Base-by-base conservation (phyloP, 768 basidiomycete species). In the Xerocomus brunneocitrinus region DNA sequence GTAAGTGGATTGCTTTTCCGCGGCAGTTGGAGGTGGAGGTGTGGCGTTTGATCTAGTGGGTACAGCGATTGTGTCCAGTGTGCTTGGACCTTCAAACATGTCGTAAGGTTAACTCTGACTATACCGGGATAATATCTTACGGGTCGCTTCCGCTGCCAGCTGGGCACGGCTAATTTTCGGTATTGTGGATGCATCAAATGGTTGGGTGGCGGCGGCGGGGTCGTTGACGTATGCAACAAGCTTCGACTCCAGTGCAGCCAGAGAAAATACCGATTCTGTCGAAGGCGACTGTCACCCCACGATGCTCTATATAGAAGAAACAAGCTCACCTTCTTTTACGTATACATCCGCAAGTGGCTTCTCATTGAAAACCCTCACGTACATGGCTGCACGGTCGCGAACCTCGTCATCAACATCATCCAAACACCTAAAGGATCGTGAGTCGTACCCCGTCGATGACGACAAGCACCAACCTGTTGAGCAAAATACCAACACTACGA, bases 371-470 rank as follows among this genome's bases (percentile, higher is more conserved):
- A 89, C 81, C 70, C 82, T 87, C 57, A 98, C 80, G 70, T 97
- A 98, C 72, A 99, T 79, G 8, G 97, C 91, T 5, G 97, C 97
- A 47, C 97, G 89, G 71, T 99, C 97, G 41, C 97, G 85, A 49
- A 99, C 97, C 76, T 99, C 97, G 64, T 99, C 97, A 56, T 99
- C 97, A 19, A 98, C 91, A 68, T 99, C 97, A 67, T 98, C 95
- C 61, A 99, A 75, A 67, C 97, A 99, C 57, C 94, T 57, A 13
- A 28, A 47, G 24, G 31, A 51, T 34, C 24, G 40, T 63, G 9
- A 55, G 57, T 28, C 25, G 5, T 32, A 54, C 16, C 34, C 28
- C 5, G 27, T 12, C 13, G 13, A 43, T 39, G 27, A 41, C n/a
- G 6, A 36, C 27, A 35, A 49, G 36, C 7, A 32, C 74, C 77